Base-by-base conservation (phyloP, 2,329 filamentous ascomycete genomes). In the Ophiosphaerella korrae region DNA sequence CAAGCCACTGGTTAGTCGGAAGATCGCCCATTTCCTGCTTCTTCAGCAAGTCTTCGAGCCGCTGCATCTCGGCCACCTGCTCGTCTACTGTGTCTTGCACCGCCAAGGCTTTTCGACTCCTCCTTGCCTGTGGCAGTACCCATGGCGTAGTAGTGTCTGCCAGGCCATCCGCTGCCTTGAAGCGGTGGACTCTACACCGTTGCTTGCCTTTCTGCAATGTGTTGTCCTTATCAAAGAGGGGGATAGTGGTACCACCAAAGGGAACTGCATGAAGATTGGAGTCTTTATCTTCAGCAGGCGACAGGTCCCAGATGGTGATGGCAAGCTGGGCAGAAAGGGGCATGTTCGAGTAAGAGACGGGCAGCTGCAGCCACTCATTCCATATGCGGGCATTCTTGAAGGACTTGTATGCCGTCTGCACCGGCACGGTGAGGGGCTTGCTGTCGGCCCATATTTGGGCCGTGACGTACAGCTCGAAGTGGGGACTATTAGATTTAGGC, bases 11-110 rank as follows among this genome's bases (percentile, higher is more conserved):
- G 41, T 96, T 89, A 13, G 92, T 85, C 0, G 90, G 87, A 23
- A 99, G 93, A 71, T 99, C 94, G 14, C 92, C 92, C 88, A 97
- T 95, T 70, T 99, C 95, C 68, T 97, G 94, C 75, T 96, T 96
- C 76, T 99, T 99, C 70, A 99, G 89, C 18, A 97, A 75, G 46
- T 86, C 88, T 68, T 97, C 92, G 61, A 99, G 83, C 14, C 94
- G 83, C 64, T 97, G 92, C 55, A 97, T 82, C 74, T 99, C 94
- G 45, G 90, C 86, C 52, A 95, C 86, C 61, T 88, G 88, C 50
- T 89, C 85, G n/a, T 80, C 77, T 1, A 80, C 74, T 1, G 69
- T 67, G 45, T 75, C 71, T 35, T 75, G 75, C 42, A 77, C 76
- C 5, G 77, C 78, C 35, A 76, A 80, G 2, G 78, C 75, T 24